Base-by-base conservation (phyloP, 192 early-diverging fungal genomes). In the Paraglomus brasilianum region DNA sequence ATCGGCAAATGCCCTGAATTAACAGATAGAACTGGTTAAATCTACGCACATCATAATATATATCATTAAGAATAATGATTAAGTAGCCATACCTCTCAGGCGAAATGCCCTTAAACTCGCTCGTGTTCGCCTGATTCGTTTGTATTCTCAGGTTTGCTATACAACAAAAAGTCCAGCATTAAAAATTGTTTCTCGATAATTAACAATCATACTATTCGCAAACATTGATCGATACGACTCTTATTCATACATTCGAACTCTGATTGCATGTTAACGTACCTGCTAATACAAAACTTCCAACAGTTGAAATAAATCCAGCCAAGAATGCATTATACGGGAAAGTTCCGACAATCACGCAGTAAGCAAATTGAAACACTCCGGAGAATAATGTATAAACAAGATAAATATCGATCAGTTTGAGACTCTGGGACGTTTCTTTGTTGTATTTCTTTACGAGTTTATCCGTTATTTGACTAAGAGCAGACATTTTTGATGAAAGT, bases 281-380 rank as follows among this genome's bases (percentile, higher is more conserved):
- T 36, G 90, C 87, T 72, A 97, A 86, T 9, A 96, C 91, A 81
- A 99, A 99, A 58, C 85, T 82, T 21, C 93, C 96, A 22, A 97
- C 93, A 8, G 91, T 90, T 9, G 90, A 89, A 60, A 91, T 91
- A 80, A 99, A 99, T 36, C 94, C 94, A 10, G 95, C 89, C 73
- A 99, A 76, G 77, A 99, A 98, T 38, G 95, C 91, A 80, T 98
- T 98, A 83, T 96, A 98, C 19, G 97, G 97, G 76, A 88, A 97
- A n/a, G 89, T 93, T 52, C 96, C 95, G 13, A 83, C 94, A 21
- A 95, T 62, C 0, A 88, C 59, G 63, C 92, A 88, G 72, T 99
- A 97, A 13, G 88, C 72, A 70, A 99, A 95, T 80, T 97, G 97
- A 30, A 91, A 73, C 50, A 95, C 76, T 39, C 96, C 97, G n/a